Base-by-base conservation (phyloP, 768 basidiomycete species). In the Tremella yokohamensis region DNA sequence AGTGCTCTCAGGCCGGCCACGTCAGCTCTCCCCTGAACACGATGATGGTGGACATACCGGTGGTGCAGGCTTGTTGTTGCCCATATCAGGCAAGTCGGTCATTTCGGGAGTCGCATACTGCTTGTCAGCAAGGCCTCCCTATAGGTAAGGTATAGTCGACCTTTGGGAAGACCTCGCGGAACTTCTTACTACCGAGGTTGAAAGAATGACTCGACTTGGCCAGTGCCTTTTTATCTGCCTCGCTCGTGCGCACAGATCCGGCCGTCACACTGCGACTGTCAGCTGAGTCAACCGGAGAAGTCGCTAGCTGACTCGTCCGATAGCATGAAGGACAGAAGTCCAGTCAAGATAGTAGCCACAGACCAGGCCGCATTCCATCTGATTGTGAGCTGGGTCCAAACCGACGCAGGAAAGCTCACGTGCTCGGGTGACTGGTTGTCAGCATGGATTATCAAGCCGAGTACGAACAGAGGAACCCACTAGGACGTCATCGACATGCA, bases 11-110 rank as follows among this genome's bases (percentile, higher is more conserved):
- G 59, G 56, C 24, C 22, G 22, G 37, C 50, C 50, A 56, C 26
- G 54, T 34, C 38, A 52, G 26, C 25, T 24, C 37, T 42, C 16
- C 11, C 11, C 22, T 6, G 18, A 61, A 20, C 58, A 63, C 18
- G 55, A 62, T 42, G 22, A 62, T 40, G 12, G 61, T 52, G 25
- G 45, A 38, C 64, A 45, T 38, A 62, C 61, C 61, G 63, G 57
- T 56, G 69, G 61, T 47, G 73, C 71, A 52, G 76, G 22, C 16
- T 55, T 40, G 22, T 68, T 16, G 38, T 58, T 68, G 49, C 87
- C 91, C 94, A 98, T 98, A 78, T 96, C 96, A 0, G 94, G 94
- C 25, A 93, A 77, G 69, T 92, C 85, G 45, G 81, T 84, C 70
- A 84, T 81, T 16, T 79, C 78, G 11, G 84, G 80, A 26, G 81